Evolutionary conservation across 1,284 basidiomycete genomes (phyloP).

Genomic region (Ceratobasidium sp.): DNA sequence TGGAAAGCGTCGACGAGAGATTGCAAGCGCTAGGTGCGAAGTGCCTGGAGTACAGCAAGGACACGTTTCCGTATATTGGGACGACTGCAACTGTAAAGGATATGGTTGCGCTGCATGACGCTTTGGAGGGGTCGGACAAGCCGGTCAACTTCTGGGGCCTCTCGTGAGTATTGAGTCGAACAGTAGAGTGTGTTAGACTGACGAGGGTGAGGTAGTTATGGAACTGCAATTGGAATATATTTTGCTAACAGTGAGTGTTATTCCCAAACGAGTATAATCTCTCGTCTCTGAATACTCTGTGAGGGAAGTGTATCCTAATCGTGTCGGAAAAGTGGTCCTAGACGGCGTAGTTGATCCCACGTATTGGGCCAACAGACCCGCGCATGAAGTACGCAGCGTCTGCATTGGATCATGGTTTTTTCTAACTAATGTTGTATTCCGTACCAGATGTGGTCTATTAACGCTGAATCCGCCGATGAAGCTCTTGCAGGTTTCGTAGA

Average conservation of each 20-base stretch:
- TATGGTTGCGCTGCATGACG: constrained; percentile 47
- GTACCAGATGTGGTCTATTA: constrained; percentile 9
- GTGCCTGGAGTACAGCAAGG: background rate
- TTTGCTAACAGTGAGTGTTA: constrained; percentile 42
- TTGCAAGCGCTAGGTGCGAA: background rate
- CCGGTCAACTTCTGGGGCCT: constrained; percentile 48
- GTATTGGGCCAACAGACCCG: background rate
- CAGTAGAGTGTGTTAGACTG: constrained; percentile 50
- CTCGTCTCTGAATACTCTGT: background rate
- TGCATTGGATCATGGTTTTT: too few species aligned
- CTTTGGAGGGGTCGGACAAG: constrained; percentile 44
- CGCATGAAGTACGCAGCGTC: constrained; percentile 8
- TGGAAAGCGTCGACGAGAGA: background rate
- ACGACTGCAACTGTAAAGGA: constrained; percentile 37
- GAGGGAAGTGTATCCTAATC: constrained; percentile 39
- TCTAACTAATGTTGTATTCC: background rate
- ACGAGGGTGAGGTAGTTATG: constrained; percentile 45
- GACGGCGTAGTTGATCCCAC: constrained; percentile 46
- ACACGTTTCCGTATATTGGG: constrained; percentile 13
- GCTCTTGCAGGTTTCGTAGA: constrained; percentile 19
- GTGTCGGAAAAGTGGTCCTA: constrained; percentile 45
- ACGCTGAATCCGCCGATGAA: constrained; percentile 22
- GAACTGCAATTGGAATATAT: constrained; percentile 46
- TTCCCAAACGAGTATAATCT: background rate
- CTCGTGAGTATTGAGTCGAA: constrained; percentile 49